phyloP scores from a whole-genome alignment of 441 rosid genomes.

The Geranium incanum region DNA sequence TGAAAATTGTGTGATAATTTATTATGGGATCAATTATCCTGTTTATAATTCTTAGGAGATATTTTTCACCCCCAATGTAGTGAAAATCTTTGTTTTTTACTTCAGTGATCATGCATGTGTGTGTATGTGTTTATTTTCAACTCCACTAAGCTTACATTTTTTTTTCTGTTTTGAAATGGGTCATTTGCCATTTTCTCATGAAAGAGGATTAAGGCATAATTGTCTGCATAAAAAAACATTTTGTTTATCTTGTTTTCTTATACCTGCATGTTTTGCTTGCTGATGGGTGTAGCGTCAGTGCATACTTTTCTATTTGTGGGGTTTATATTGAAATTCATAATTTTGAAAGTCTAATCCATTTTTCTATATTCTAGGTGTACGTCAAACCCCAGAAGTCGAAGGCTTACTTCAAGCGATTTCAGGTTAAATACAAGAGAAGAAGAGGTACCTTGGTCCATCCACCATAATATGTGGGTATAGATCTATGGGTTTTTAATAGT shows the following conservation, averaged over 20 bases:
- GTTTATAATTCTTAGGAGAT: too few species aligned
- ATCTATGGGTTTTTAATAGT: not conserved
- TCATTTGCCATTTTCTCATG: not conserved
- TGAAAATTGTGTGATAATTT: not conserved
- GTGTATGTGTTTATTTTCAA: not conserved
- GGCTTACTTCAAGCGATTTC: constrained; percentile 80
- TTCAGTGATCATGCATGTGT: not conserved
- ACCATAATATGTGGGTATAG: not conserved
- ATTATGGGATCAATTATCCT: too few species aligned
- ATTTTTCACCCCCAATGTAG: too few species aligned
- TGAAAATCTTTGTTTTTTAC: not conserved
- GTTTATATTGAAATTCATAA: not conserved
- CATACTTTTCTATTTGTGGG: not conserved
- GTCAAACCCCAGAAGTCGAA: constrained; percentile 57
- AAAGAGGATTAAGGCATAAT: not conserved
- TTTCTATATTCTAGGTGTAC: constrained; percentile 33
- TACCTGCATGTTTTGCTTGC: too few species aligned
- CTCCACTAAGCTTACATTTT: not conserved
- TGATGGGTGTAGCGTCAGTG: not conserved
- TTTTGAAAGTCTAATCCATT: not conserved
- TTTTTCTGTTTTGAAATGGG: not conserved
- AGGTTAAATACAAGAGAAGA: constrained; percentile 82
- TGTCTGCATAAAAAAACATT: not conserved
- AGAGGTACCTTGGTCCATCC: constrained; percentile 40
- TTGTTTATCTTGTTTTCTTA: not conserved